These are phyloP conservation scores for Rhodotorula sp. DNA, from an alignment of 1,284 basidiomycete species.

Conservation along the genomic window DNA sequence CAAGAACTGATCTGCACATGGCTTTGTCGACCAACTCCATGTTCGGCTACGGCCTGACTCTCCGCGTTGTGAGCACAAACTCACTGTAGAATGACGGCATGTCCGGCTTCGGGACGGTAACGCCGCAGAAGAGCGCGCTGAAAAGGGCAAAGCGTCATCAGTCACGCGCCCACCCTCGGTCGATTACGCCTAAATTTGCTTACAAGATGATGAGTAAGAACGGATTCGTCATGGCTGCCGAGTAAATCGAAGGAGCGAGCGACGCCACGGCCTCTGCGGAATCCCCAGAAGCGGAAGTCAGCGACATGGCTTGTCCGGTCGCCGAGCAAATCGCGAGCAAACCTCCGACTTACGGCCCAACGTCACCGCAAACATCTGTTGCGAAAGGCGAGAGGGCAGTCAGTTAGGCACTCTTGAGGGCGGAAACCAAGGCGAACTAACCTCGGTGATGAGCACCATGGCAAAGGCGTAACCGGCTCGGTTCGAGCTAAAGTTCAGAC, in stretches of 20 bases:
- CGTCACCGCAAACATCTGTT: conserved; percentile 4
- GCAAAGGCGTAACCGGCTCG: conserved; percentile 70
- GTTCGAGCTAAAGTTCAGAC: conserved; percentile 53
- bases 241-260: conserved; percentile 63
- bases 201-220: conserved; percentile 54
- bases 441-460: conserved; percentile 66
- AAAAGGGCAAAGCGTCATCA: not conserved
- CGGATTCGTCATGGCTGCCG: conserved; percentile 77
- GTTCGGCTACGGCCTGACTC: too few species aligned
- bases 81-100: conserved; percentile 63
- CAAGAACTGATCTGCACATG: too few species aligned
- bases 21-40: too few species aligned
- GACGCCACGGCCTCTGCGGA: conserved; percentile 60
- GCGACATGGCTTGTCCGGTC: not conserved
- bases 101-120: conserved; percentile 51
- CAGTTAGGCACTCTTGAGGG: not conserved
- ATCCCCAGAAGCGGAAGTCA: not conserved
- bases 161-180: not conserved
- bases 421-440: not conserved
- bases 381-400: not conserved
- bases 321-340: not conserved
- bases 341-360: conserved; percentile 2
- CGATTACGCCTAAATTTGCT: not conserved
- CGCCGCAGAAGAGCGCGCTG: conserved; percentile 41
- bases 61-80: conserved; percentile 50